A percentile compares a stretch with the other conserved stretches of the same genome.
phyloP scores from a whole-genome alignment of 2,329 filamentous ascomycete species.

The Balansia obtecta region DNA sequence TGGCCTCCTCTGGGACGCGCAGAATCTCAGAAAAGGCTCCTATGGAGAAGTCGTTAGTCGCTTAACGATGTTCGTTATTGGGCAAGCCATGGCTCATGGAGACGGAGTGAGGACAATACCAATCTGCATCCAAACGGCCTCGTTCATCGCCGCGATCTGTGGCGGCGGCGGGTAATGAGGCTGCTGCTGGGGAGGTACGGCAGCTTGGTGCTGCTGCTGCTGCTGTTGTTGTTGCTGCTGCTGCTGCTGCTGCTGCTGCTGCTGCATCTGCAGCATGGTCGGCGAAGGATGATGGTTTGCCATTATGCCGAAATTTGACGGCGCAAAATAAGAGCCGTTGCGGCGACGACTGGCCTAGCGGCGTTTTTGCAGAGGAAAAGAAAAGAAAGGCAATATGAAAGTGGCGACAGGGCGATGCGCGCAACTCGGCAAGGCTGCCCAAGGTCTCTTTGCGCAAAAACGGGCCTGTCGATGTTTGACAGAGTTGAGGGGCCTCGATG shows the following conservation, averaged over 20 bases:
- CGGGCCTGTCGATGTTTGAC: background rate
- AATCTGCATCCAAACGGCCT: slow-evolving; percentile 83
- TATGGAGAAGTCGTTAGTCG: slow-evolving; percentile 22
- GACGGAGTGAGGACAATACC: slow-evolving; percentile 44
- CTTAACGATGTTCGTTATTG: background rate
- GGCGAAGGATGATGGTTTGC: slow-evolving; percentile 73
- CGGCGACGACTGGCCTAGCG: background rate
- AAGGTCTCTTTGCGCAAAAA: background rate
- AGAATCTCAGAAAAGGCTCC: slow-evolving; percentile 79
- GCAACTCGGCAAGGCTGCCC: background rate
- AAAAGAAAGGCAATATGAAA: background rate
- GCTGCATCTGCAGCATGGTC: slow-evolving; percentile 55
- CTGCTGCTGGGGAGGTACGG: slow-evolving; percentile 45
- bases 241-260: slow-evolving; percentile 34
- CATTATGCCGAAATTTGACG: slow-evolving; percentile 33
- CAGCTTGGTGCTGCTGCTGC: slow-evolving; percentile 39
- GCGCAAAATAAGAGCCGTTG: background rate
- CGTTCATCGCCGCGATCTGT: slow-evolving; percentile 67
- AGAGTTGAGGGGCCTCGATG: background rate
- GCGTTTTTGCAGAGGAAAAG: background rate
- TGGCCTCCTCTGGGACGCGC: slow-evolving; percentile 78
- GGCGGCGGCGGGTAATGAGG: slow-evolving; percentile 54
- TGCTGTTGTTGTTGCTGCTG: slow-evolving; percentile 33
- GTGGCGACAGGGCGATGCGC: background rate
- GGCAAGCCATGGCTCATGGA: background rate